Conservation (phyloP, 1,139 yeast species). For the Trichomonascaceae sp. region DNA sequence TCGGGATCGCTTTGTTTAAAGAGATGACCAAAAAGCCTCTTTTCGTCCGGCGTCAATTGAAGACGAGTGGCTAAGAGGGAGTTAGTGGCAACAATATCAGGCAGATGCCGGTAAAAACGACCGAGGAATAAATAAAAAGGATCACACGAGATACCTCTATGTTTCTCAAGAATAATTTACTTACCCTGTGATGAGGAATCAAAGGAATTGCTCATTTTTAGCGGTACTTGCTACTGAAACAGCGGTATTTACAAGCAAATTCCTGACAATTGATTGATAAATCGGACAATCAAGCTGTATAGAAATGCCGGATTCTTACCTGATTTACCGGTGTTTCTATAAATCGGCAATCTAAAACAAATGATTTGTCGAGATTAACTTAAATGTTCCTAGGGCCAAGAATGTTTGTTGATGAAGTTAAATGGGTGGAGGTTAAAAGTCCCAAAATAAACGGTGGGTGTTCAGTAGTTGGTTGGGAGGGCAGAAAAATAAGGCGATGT, state of each 20-base stretch:
- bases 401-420: neutral
- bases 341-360: neutral
- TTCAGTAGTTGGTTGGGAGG: neutral
- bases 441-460: neutral
- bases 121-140: neutral
- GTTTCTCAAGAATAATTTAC: neutral
- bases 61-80: neutral
- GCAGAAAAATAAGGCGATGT: neutral
- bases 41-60: constrained; percentile 68
- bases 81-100: neutral
- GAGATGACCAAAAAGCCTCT: constrained; percentile 61
- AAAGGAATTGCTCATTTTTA: neutral
- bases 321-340: neutral
- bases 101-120: neutral
- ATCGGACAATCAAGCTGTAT: neutral
- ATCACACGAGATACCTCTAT: neutral
- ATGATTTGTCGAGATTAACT: neutral
- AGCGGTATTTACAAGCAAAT: neutral
- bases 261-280: neutral
- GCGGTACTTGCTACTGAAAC: neutral
- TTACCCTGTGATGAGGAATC: neutral
- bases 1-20: constrained; percentile 79
- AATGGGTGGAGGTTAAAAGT: neutral
- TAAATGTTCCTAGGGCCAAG: neutral
- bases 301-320: neutral